Evolutionary conservation across 2,329 filamentous ascomycete species (phyloP), one percentile per base, ranked within the genome.

Genomic region (Hypoxylon rubiginosum): DNA sequence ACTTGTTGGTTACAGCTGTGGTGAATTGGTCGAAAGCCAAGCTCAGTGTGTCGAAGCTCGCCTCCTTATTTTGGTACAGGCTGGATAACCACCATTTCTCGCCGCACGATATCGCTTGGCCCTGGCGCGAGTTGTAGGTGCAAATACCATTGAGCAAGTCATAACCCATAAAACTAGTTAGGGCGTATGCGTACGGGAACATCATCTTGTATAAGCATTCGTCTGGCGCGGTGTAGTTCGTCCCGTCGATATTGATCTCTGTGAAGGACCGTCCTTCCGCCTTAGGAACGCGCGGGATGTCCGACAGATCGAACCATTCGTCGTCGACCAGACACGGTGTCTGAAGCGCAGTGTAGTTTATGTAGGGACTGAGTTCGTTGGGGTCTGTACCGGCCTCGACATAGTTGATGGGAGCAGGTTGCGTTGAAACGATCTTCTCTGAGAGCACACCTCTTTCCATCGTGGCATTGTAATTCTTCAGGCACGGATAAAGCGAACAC

Each of bases 151-250:
- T 26, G 10, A 71, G 54, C 21, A 72, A 34, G 26, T 55, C 41
- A 2, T 41, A 6, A 1, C 4, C n/a, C 55, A 61, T 63, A 52
- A 69, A 71, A 2, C 1, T 26, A 10, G 9, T 24, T 17, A 69
- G 21, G 9, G 58, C 60, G 4, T 1, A 6, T 19, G 30, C 58
- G 30, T 69, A 71, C 11, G 51, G 28, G 21, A 11, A 58, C 34
- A n/a, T 19, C 43, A 72, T 41, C 62, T 68, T 69, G 56, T 69
- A 72, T 3, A 67, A 24, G 32, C 66, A 72, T 17, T 67, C 66
- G 13, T 67, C 32, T 2, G 68, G 68, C 3, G 48, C 62, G 4
- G 61, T 66, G 39, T 68, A 62, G 17, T 65, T 66, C n/a, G 51
- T 56, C 15, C 68, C 68, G 43, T 63, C 59, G 13, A 70, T 43